Percentiles rank a stretch among this genome's conserved stretches.
Conservation (phyloP, 139 green algal species). For the Monoraphidium neglectum region DNA sequence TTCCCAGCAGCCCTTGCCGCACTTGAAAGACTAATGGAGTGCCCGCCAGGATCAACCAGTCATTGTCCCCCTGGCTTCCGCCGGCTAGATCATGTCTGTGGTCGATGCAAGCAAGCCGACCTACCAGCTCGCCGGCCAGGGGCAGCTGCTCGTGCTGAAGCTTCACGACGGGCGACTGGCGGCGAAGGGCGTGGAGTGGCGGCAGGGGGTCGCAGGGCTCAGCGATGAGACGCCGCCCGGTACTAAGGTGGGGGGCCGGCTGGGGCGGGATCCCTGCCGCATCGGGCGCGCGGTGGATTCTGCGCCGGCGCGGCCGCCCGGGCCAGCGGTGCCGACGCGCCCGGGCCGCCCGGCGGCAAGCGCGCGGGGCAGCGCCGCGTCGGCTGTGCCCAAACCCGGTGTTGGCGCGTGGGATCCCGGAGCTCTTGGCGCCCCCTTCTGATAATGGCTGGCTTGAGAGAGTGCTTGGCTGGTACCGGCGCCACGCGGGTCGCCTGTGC, state of each 20-base stretch:
- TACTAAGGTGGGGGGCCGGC: slow-evolving; percentile 34
- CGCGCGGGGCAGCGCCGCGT: background rate
- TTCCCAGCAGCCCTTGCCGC: background rate
- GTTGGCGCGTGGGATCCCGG: background rate
- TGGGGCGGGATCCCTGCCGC: background rate
- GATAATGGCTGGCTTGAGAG: background rate
- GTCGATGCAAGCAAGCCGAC: slow-evolving; percentile 29
- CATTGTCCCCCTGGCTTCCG: background rate
- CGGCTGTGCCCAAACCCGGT: background rate
- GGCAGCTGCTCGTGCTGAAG: slow-evolving; percentile 31
- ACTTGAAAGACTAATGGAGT: background rate
- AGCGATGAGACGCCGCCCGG: slow-evolving; percentile 36
- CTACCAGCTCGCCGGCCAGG: background rate
- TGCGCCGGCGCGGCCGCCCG: too few species aligned
- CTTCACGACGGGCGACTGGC: slow-evolving; percentile 34
- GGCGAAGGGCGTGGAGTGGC: slow-evolving; percentile 32
- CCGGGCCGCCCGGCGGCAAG: background rate
- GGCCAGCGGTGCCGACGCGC: too few species aligned
- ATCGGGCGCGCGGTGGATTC: background rate
- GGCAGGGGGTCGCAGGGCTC: slow-evolving; percentile 21
- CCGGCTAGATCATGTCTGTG: slow-evolving; percentile 21
- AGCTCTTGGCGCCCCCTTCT: background rate
- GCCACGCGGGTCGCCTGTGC: background rate
- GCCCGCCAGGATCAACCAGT: background rate
- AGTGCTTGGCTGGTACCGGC: background rate